Evolutionary conservation across 2,329 filamentous ascomycete species (phyloP), one percentile per base, ranked within the genome.

Genomic region (Scorias spongiosa): DNA sequence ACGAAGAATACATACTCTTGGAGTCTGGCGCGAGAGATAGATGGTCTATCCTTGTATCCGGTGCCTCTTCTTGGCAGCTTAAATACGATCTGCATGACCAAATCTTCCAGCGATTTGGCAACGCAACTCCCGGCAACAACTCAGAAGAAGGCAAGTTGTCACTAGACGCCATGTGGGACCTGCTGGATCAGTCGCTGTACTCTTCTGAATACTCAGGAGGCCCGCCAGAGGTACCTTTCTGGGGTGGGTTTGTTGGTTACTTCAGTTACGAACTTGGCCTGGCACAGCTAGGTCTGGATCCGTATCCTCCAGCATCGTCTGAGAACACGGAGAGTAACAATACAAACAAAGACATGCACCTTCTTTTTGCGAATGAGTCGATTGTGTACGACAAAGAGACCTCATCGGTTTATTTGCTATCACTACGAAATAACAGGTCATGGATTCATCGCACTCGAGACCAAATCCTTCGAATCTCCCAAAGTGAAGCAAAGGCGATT

Each of bases 181-280:
- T 60, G 37, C 48, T 71, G 5, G 62, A 62, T 39, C 49, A 51
- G 3, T 58, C 65, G 28, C 65, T 69, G 57, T 49, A 57, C 30
- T 44, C 51, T 58, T 63, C 5, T 58, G 53, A 43, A 61, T 61
- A 1, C 48, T 46, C 38, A 1, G 57, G 50, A 9, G 65, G 65
- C 4, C 51, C 53, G 26, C 48, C 54, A 0, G 54, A 58, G 30
- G 63, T 64, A 0, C 74, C 83, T 0, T 94, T 93, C 57, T 77
- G 84, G 62, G 87, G 85, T 42, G 87, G 87, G 0, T 79, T 93
- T 46, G 76, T 93, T 64, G 87, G 87, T 0, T 93, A 81, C 54
- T 73, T 86, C 42, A 86, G 84, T 0, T 93, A 94, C 48, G 87
- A 94, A 60, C 76, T 87, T 57, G 84, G 85, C 0, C 66, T 93